Conservation (phyloP, 768 basidiomycete species). For the Coprinopsis sp. region DNA sequence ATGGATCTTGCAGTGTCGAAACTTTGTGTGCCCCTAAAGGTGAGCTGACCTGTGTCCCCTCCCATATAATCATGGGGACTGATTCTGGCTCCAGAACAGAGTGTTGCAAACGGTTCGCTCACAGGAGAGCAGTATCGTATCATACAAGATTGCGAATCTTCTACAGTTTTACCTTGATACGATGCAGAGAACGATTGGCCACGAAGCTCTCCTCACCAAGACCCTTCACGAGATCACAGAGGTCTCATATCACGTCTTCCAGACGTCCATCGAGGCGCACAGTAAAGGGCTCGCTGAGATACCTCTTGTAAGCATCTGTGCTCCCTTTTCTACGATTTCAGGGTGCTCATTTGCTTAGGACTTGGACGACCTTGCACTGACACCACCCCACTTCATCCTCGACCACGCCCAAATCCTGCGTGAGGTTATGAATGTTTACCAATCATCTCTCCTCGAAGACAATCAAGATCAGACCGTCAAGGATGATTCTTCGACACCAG, state of each 20-base stretch:
- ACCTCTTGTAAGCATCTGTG: constrained; percentile 41
- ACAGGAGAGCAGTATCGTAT: constrained; percentile 89
- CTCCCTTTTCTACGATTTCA: not conserved
- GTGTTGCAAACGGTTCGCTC: constrained; percentile 92
- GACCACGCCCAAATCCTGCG: constrained; percentile 81
- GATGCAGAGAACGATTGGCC: constrained; percentile 89
- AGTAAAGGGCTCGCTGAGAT: constrained; percentile 58
- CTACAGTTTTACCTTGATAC: constrained; percentile 91
- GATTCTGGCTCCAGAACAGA: constrained; percentile 51
- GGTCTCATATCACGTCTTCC: constrained; percentile 78
- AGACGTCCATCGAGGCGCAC: constrained; percentile 82
- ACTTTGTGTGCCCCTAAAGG: constrained; percentile 85
- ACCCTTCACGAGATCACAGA: constrained; percentile 85
- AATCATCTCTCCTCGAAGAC: constrained; percentile 75
- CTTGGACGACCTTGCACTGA: constrained; percentile 61
- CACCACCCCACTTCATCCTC: constrained; percentile 73
- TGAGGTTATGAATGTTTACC: constrained; percentile 87
- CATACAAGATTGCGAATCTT: constrained; percentile 92
- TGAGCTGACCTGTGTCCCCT: constrained; percentile 22
- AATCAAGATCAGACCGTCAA: no score
- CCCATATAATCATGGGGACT: not conserved
- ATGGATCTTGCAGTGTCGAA: constrained; percentile 82
- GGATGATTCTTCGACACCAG: no score
- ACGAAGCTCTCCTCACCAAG: constrained; percentile 69
- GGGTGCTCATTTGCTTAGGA: constrained; percentile 43